Evolutionary conservation across 1,139 yeast genomes (phyloP).

Genomic region (Suhomyces wounanorum): DNA sequence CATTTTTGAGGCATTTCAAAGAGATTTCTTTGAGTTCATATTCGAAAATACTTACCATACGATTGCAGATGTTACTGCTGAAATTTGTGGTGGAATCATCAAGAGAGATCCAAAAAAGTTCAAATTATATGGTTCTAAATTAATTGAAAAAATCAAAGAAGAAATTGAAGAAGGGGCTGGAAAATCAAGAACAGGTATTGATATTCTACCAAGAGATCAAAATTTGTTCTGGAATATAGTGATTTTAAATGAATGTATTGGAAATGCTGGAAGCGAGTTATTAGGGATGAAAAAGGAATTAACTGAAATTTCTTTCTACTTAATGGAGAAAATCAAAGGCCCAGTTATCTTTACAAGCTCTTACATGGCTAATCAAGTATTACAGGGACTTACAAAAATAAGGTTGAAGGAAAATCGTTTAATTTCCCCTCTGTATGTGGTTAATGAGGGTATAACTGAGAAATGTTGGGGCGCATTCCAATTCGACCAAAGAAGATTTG

Average conservation of each 20-base stretch:
- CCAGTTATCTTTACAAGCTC: constrained; percentile 54
- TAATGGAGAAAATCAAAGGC: constrained; percentile 68
- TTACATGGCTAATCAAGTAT: constrained; percentile 63
- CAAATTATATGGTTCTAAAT: constrained; percentile 43
- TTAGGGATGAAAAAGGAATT: constrained; percentile 50
- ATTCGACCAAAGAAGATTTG: constrained; percentile 45
- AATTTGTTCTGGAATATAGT: constrained; percentile 72
- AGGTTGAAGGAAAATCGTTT: constrained; percentile 57
- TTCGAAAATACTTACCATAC: constrained; percentile 63
- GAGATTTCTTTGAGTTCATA: constrained; percentile 56
- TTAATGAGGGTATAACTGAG: constrained; percentile 41
- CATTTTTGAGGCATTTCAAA: constrained; percentile 54
- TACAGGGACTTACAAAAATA: constrained; percentile 65
- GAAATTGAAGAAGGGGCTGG: constrained; percentile 92
- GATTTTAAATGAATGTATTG: constrained; percentile 69
- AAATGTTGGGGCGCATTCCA: constrained; percentile 77
- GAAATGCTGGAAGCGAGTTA: constrained; percentile 62
- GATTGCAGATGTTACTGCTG: constrained; percentile 68
- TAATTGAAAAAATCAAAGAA: constrained; percentile 56
- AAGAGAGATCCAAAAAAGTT: constrained; percentile 59
- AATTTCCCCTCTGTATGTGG: constrained; percentile 43
- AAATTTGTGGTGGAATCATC: constrained; percentile 68
- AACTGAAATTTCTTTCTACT: constrained; percentile 48
- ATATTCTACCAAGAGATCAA: constrained; percentile 75
- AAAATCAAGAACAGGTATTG: constrained; percentile 64